Percentiles rank a stretch among this genome's conserved stretches.
Evolutionary conservation across 1,284 basidiomycete species (phyloP).

Genomic region (Phaffia rhodozyma): DNA sequence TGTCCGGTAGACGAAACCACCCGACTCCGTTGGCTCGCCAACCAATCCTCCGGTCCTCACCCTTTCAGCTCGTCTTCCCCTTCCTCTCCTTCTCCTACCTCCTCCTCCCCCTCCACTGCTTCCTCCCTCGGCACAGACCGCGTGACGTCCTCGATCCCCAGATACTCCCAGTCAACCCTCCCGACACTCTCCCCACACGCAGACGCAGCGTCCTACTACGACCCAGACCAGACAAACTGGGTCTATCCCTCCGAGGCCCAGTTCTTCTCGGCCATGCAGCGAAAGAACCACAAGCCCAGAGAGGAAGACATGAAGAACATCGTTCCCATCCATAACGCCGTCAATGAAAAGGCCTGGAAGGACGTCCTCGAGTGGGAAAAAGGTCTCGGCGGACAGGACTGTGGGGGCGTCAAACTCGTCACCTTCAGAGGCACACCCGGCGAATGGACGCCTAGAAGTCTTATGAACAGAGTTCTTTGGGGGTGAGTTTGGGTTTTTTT

Average conservation of each 20-base stretch:
- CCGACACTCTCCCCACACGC: constrained; percentile 12
- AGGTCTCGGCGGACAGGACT: constrained; percentile 60
- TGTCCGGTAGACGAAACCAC: constrained; percentile 58
- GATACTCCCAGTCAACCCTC: constrained; percentile 27
- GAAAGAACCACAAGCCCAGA: constrained; percentile 72
- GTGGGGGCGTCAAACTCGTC: constrained; percentile 50
- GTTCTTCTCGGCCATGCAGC: constrained; percentile 88
- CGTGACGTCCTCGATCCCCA: constrained; percentile 80
- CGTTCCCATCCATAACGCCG: constrained; percentile 97
- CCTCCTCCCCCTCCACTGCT: constrained; percentile 22
- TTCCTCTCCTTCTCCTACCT: constrained; percentile 30
- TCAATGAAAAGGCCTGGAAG: constrained; percentile 92
- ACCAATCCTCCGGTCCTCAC: constrained; percentile 17
- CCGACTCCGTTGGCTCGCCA: constrained; percentile 34
- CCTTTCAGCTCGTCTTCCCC: constrained; percentile 2
- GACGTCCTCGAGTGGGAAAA: constrained; percentile 84
- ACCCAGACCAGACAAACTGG: constrained; percentile 58
- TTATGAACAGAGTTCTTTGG: constrained; percentile 57
- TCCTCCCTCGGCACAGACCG: constrained; percentile 42
- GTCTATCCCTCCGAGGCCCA: constrained; percentile 97
- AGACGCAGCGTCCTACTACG: constrained; percentile 16
- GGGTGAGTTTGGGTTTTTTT: constrained; percentile 51
- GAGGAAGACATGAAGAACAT: constrained; percentile 84
- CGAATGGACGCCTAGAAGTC: constrained; percentile 60
- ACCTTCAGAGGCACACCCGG: constrained; percentile 40